Conservation (phyloP, 768 basidiomycete species). For the Filobasidium floriforme region DNA sequence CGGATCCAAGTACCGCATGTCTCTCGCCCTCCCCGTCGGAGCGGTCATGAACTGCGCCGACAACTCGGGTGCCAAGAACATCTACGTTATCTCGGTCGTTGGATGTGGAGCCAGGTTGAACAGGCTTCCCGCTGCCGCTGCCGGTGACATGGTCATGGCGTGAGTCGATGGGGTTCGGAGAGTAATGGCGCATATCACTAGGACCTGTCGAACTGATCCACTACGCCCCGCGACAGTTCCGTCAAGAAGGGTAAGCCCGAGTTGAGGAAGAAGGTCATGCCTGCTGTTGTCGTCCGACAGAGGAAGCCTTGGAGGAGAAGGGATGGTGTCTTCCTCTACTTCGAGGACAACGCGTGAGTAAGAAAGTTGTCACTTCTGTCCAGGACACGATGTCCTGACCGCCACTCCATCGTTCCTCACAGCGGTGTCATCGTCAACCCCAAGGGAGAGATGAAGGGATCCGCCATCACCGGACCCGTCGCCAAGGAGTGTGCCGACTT, state of each 20-base stretch:
- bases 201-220: conserved; percentile 52
- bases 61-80: conserved; percentile 93
- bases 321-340: conserved; percentile 99
- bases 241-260: conserved; percentile 99
- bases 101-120: conserved; percentile 94
- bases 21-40: conserved; percentile 51
- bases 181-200: not conserved
- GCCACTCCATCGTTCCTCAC: no score
- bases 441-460: conserved; percentile 99
- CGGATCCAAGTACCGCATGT: conserved; percentile 95
- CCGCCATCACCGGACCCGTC: conserved; percentile 51
- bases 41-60: conserved; percentile 90
- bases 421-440: conserved; percentile 96
- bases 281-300: conserved; percentile 91
- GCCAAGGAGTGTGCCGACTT: conserved; percentile 99
- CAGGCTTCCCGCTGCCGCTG: conserved; percentile 78
- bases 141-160: conserved; percentile 47
- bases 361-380: no score
- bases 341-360: conserved; percentile 51
- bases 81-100: conserved; percentile 77
- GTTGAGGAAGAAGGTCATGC: conserved; percentile 99
- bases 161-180: not conserved
- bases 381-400: not conserved
- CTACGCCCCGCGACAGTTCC: conserved; percentile 60
- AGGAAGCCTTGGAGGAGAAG: conserved; percentile 96